Base-by-base conservation (phyloP, 2,329 filamentous ascomycete species). In the Claviceps citrina region DNA sequence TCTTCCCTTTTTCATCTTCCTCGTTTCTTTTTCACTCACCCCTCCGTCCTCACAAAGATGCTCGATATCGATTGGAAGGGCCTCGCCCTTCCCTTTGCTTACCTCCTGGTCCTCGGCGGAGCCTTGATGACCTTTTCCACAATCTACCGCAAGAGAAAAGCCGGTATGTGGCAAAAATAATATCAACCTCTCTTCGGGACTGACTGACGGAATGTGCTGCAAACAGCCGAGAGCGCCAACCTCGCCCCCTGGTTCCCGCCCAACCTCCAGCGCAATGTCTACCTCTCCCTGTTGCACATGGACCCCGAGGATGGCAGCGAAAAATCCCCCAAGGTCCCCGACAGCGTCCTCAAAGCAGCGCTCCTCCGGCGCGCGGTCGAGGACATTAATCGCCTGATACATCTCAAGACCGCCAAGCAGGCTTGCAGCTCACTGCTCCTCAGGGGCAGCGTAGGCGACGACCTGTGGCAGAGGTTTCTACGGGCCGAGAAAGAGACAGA, bases 401-500 rank as follows among this genome's bases (percentile, higher is more conserved):
- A 91, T 58, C 76, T 98, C 54, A 77, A 89, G 54, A 81, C 75
- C 42, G 81, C 85, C 50, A 98, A 96, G 67, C 82, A 84, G 52
- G 85, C 91, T 7, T 76, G 93, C 54, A 80, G 81, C 55, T 73
- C 78, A 19, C 66, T 98, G 49, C 63, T 96, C 51, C 85, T 93
- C 62, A 73, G 85, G 47, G 91, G 91, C 36, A 93, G 85, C 54
- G 86, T 98, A 2, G 89, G 91, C 12, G 91, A 98, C 58, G 91
- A 98, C 60, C 63, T 98, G 50, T 94, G 86, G 82, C 84, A 95
- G 66, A 73, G 89, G 30, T 94, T 96, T 61, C 64, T 79, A 62
- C 74, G 85, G 38, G 91, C 89, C 1, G 91, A 98, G 72, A 87
- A 93, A 66, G 91, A 98, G 64, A 93, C 96, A 69, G 87, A 98